Conservation (phyloP, 768 basidiomycete genomes). For the Mycena haematopus region DNA sequence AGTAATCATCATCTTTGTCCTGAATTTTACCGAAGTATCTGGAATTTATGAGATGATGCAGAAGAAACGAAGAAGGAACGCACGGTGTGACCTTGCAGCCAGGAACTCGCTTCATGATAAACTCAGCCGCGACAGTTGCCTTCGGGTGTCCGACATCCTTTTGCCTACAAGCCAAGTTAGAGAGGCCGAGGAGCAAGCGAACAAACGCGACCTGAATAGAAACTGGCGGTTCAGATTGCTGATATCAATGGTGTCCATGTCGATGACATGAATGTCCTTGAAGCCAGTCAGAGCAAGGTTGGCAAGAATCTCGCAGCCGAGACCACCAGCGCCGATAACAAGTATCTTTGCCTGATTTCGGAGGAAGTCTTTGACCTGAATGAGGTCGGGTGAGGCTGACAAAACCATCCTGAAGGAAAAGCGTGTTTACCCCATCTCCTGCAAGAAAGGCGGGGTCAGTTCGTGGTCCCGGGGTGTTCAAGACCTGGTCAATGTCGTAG, state of each 20-base stretch:
- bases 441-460: conserved; percentile 85
- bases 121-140: conserved; percentile 92
- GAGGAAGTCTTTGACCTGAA: conserved; percentile 87
- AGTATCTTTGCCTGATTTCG: conserved; percentile 87
- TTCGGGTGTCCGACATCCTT: conserved; percentile 95
- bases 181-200: neutral
- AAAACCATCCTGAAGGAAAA: conserved; percentile 11
- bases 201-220: conserved; percentile 77
- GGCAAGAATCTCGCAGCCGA: conserved; percentile 97
- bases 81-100: conserved; percentile 98
- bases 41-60: conserved; percentile 11
- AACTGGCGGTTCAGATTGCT: conserved; percentile 99
- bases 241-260: conserved; percentile 99
- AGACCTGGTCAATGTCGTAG: conserved; percentile 83
- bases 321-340: conserved; percentile 96
- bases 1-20: conserved; percentile 94
- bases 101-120: conserved; percentile 94
- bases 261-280: conserved; percentile 98
- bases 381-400: conserved; percentile 2
- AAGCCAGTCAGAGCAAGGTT: conserved; percentile 97
- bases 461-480: conserved; percentile 87
- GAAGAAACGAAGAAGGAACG: conserved; percentile 39
- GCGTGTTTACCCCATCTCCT: conserved; percentile 72
- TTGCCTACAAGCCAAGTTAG: conserved; percentile 49
- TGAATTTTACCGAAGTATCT: conserved; percentile 98